Percentiles rank a stretch among this genome's conserved stretches.
phyloP scores from a whole-genome alignment of 495 filamentous ascomycete species.

The Daldinia bambusicola region DNA sequence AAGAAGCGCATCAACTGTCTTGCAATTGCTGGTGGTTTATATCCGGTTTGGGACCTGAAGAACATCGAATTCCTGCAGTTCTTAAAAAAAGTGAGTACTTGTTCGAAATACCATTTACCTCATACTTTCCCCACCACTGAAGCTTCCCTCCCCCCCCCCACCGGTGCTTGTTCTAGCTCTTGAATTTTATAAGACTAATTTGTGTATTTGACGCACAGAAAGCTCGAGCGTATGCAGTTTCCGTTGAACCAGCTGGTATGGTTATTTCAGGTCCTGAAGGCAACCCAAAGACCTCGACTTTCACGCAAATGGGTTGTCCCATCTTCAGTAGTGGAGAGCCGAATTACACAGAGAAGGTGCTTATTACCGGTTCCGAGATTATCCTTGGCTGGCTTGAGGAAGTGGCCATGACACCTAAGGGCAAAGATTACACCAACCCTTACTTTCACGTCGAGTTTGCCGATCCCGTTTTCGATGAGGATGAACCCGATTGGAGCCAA shows the following conservation, averaged over 20 bases:
- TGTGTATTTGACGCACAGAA: slow-evolving; percentile 51
- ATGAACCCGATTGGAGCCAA: slow-evolving; percentile 17
- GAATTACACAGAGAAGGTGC: slow-evolving; percentile 51
- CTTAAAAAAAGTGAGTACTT: slow-evolving; percentile 57
- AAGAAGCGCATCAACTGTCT: slow-evolving; percentile 51
- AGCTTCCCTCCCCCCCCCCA: no score
- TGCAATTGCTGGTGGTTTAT: slow-evolving; percentile 55
- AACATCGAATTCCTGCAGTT: slow-evolving; percentile 57
- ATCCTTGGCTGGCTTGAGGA: slow-evolving; percentile 60
- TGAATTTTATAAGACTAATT: neutral
- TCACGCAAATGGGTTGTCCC: slow-evolving; percentile 56
- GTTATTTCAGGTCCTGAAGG: slow-evolving; percentile 60
- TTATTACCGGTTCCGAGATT: slow-evolving; percentile 48
- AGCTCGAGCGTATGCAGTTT: slow-evolving; percentile 68
- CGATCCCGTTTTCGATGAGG: slow-evolving; percentile 15
- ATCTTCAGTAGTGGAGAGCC: slow-evolving; percentile 57
- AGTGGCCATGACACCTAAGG: slow-evolving; percentile 47
- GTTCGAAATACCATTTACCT: neutral
- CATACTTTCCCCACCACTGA: neutral
- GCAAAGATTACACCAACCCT: slow-evolving; percentile 49
- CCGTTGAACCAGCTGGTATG: slow-evolving; percentile 57
- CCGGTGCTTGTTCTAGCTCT: neutral
- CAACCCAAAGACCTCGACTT: slow-evolving; percentile 43
- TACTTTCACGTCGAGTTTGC: slow-evolving; percentile 35
- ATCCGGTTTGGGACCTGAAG: slow-evolving; percentile 44